Conservation (phyloP, 345 rosid species). For the Bretschneidera sinensis region DNA sequence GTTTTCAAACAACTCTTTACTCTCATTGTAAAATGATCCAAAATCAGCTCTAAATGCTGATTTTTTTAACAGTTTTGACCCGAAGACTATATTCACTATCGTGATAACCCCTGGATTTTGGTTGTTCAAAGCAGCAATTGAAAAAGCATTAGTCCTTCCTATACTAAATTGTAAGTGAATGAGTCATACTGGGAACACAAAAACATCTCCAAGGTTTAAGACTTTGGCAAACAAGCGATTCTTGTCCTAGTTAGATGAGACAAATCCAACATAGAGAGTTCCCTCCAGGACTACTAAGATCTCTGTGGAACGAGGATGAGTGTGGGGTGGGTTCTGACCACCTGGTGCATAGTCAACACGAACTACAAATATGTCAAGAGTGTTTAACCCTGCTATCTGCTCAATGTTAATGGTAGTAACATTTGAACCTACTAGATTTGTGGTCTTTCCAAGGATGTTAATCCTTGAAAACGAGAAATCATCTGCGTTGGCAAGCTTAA, state of each 20-base stretch:
- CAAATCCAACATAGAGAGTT: constrained; percentile 17
- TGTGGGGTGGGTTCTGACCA: constrained; percentile 27
- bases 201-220: constrained; percentile 20
- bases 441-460: constrained; percentile 12
- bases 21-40: too few relatives aligned
- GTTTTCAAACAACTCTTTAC: too few relatives aligned
- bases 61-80: too few relatives aligned
- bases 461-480: constrained; percentile 20
- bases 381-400: constrained; percentile 19
- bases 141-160: constrained; percentile 8
- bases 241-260: constrained; percentile 12
- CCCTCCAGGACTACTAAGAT: constrained; percentile 17
- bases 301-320: constrained; percentile 20
- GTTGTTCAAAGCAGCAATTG: constrained; percentile 15
- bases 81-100: constrained; percentile 12
- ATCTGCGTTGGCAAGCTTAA: background rate
- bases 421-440: constrained; percentile 10
- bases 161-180: constrained; percentile 24
- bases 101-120: constrained; percentile 22
- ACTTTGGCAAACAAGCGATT: constrained; percentile 13
- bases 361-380: constrained; percentile 13
- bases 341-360: constrained; percentile 19
- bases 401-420: constrained; percentile 7
- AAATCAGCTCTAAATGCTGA: too few relatives aligned
- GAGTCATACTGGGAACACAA: constrained; percentile 18